Percentiles rank a stretch among this genome's conserved stretches.
Conservation (phyloP, 495 filamentous ascomycete species). For the Barbatosphaeria neglecta region DNA sequence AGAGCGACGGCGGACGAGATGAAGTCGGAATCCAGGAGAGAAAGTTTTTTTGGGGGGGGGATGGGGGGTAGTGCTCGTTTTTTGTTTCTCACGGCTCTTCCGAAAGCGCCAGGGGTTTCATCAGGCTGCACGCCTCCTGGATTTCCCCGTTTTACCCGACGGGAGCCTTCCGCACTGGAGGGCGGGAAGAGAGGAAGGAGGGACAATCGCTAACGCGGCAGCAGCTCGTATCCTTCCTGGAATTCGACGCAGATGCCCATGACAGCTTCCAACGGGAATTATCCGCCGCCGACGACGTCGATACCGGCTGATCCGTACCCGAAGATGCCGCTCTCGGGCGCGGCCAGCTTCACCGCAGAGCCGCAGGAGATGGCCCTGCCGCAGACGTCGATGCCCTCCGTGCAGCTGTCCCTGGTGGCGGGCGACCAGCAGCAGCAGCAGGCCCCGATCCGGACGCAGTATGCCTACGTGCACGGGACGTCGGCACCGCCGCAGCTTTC, state of each 20-base stretch:
- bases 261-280: conserved; percentile 26
- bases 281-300: conserved; percentile 29
- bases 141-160: not conserved
- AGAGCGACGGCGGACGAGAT: not conserved
- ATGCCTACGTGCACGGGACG: conserved; percentile 32
- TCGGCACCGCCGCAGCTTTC: conserved; percentile 32
- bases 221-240: conserved; percentile 29
- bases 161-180: not conserved
- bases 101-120: not conserved
- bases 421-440: conserved; percentile 20
- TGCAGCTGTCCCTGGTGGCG: conserved; percentile 33
- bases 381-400: conserved; percentile 37
- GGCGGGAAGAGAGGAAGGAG: not conserved
- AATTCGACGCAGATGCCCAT: conserved; percentile 29
- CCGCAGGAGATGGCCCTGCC: conserved; percentile 36
- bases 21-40: conserved; percentile 14
- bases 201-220: not conserved
- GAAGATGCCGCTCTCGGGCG: conserved; percentile 32
- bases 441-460: conserved; percentile 34
- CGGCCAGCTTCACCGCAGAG: conserved; percentile 32
- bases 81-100: not conserved
- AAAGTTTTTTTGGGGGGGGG: too few species aligned
- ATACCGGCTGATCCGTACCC: conserved; percentile 33
- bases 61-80: too few species aligned
- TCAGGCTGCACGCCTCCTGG: conserved; percentile 3